Conservation (phyloP, 169 alveolate species). For the Babesia ovata region DNA sequence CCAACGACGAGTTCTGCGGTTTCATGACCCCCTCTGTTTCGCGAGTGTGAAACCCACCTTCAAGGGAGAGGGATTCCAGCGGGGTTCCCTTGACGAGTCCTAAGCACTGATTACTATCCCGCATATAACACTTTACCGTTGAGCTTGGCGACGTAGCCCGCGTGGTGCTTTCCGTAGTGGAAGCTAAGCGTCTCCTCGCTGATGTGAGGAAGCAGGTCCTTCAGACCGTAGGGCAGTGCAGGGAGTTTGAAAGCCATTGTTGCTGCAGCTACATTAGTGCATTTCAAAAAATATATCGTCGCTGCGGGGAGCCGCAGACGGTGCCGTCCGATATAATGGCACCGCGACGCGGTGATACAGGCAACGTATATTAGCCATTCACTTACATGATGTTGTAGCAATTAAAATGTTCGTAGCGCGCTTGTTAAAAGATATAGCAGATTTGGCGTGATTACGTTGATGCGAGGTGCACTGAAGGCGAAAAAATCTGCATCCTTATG, state of each 20-base stretch:
- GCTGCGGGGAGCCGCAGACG: no score
- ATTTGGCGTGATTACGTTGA: no score
- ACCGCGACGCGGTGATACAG: no score
- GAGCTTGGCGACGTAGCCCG: slow-evolving; percentile 88
- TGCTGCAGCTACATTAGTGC: neutral
- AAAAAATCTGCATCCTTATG: neutral
- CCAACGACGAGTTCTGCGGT: slow-evolving; percentile 74
- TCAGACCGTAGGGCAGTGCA: slow-evolving; percentile 90
- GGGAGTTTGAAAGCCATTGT: slow-evolving; percentile 86
- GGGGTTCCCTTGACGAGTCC: slow-evolving; percentile 73
- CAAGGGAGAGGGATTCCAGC: slow-evolving; percentile 71
- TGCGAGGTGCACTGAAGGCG: neutral
- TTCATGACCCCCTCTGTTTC: neutral
- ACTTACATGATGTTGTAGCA: no score
- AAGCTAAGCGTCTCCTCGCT: slow-evolving; percentile 88
- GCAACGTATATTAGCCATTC: no score
- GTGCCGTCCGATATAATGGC: no score
- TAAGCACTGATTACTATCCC: slow-evolving; percentile 30
- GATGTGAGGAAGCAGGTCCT: slow-evolving; percentile 92
- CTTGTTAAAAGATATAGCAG: no score
- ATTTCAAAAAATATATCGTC: no score
- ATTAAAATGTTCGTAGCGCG: no score
- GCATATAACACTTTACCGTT: slow-evolving; percentile 69
- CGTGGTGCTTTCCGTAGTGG: slow-evolving; percentile 95
- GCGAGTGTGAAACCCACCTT: slow-evolving; percentile 63